phyloP scores from a whole-genome alignment of 2,329 filamentous ascomycete genomes.

The Coniochaeta sp. region DNA sequence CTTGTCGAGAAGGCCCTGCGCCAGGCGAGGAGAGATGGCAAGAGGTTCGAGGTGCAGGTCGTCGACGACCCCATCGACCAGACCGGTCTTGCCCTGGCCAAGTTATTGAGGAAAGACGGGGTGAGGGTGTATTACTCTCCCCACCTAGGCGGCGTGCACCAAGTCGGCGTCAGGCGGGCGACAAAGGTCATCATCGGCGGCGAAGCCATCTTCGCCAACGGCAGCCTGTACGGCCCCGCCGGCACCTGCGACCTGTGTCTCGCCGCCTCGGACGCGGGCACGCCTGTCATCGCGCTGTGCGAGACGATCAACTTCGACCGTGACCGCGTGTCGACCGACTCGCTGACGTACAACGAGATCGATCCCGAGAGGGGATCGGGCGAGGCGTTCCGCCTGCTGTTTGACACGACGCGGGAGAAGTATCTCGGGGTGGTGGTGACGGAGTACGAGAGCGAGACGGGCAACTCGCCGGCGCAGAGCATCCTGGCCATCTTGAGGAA shows the following conservation, averaged over 20 bases:
- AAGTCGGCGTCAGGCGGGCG: constrained; percentile 58
- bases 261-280: constrained; percentile 66
- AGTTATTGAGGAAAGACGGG: constrained; percentile 58
- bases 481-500: constrained; percentile 60
- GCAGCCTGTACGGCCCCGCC: constrained; percentile 77
- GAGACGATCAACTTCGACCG: constrained; percentile 91
- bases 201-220: constrained; percentile 94
- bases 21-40: constrained; percentile 62
- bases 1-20: constrained; percentile 80
- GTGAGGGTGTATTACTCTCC: constrained; percentile 76
- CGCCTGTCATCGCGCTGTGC: constrained; percentile 82
- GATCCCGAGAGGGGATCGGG: constrained; percentile 61
- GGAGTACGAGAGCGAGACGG: constrained; percentile 88
- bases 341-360: constrained; percentile 90
- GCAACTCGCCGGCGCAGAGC: constrained; percentile 76
- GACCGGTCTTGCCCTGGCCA: constrained; percentile 54
- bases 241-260: constrained; percentile 85
- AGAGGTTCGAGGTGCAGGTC: constrained; percentile 74
- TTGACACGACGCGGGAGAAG: constrained; percentile 84
- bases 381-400: constrained; percentile 61
- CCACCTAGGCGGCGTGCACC: constrained; percentile 61
- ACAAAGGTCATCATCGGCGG: constrained; percentile 78
- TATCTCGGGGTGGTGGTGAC: constrained; percentile 86
- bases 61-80: constrained; percentile 62
- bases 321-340: constrained; percentile 82